These are phyloP conservation scores for Mycena chlorophos DNA, from an alignment of 768 basidiomycete species.

Conservation along the genomic window DNA sequence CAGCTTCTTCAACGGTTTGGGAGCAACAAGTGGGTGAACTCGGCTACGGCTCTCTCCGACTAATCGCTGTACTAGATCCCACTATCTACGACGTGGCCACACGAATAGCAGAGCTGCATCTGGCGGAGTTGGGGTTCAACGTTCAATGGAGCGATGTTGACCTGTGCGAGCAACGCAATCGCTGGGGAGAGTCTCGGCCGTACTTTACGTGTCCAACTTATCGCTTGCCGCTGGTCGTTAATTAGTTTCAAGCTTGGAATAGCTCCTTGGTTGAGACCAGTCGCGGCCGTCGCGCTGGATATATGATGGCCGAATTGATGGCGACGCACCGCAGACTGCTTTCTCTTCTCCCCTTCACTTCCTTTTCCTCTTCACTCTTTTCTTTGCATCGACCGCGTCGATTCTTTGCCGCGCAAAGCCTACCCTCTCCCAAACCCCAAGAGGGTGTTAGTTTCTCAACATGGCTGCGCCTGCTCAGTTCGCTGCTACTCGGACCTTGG, in stretches of 20 bases:
- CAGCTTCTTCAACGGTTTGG: conserved; percentile 97
- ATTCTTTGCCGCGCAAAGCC: conserved; percentile 19
- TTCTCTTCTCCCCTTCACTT: conserved; percentile 5
- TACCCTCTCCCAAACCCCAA: conserved; percentile 10
- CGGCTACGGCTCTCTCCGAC: conserved; percentile 14
- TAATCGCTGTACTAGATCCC: conserved; percentile 53
- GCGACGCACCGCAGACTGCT: too few relatives aligned
- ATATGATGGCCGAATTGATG: too few relatives aligned
- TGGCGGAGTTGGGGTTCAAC: conserved; percentile 77
- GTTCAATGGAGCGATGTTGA: conserved; percentile 83
- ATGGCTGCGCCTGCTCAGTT: conserved; percentile 17
- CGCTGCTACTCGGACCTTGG: conserved; percentile 14
- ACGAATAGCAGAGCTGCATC: conserved; percentile 78
- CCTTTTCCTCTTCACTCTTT: conserved; percentile 12
- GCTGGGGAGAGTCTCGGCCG: conserved; percentile 75
- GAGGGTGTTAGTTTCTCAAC: conserved; percentile 15
- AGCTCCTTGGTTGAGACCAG: not conserved
- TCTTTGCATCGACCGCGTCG: conserved; percentile 29
- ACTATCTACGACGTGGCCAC: conserved; percentile 92
- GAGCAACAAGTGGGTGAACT: conserved; percentile 75
- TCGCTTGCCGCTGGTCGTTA: conserved; percentile 54
- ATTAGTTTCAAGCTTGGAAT: not conserved
- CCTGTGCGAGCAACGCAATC: conserved; percentile 54
- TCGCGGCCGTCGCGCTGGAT: conserved; percentile 1
- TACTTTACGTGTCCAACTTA: conserved; percentile 82